These are phyloP conservation scores for Meyerozyma sp. DNA, from an alignment of 1,139 yeast genomes.

Conservation along the genomic window DNA sequence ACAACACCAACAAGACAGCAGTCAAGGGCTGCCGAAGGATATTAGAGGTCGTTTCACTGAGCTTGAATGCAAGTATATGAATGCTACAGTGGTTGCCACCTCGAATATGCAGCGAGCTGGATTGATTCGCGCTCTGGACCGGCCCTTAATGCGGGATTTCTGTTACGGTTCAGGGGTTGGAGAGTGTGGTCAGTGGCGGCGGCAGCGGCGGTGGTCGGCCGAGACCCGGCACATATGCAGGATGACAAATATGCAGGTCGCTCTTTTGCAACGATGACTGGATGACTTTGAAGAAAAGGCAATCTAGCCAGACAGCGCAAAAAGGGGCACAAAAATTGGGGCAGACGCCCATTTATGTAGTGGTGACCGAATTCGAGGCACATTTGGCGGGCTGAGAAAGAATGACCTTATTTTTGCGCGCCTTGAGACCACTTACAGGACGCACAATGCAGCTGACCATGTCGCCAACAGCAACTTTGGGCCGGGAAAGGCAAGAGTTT, in stretches of 20 bases:
- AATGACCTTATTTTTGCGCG: neutral
- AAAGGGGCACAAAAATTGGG: neutral
- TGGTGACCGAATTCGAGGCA: neutral
- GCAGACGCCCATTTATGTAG: neutral
- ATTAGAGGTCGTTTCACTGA: neutral
- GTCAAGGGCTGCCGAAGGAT: neutral
- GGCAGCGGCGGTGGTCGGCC: neutral
- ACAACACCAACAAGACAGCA: neutral
- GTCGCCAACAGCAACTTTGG: neutral
- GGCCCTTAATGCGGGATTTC: neutral
- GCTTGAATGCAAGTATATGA: neutral
- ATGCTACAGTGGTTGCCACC: neutral
- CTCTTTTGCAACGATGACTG: neutral
- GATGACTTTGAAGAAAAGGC: no score
- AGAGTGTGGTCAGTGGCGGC: conserved; percentile 1
- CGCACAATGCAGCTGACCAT: neutral
- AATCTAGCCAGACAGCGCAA: no score
- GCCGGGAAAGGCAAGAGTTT: no score
- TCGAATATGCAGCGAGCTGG: neutral
- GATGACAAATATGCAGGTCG: neutral
- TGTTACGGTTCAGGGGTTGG: neutral
- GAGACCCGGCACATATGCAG: neutral
- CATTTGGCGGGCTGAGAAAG: neutral
- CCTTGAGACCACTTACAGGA: neutral
- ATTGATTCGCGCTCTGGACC: neutral